A percentile compares a stretch with the other conserved stretches of the same genome.
Conservation (phyloP, 2,329 filamentous ascomycete genomes). For the Claviceps capensis region DNA sequence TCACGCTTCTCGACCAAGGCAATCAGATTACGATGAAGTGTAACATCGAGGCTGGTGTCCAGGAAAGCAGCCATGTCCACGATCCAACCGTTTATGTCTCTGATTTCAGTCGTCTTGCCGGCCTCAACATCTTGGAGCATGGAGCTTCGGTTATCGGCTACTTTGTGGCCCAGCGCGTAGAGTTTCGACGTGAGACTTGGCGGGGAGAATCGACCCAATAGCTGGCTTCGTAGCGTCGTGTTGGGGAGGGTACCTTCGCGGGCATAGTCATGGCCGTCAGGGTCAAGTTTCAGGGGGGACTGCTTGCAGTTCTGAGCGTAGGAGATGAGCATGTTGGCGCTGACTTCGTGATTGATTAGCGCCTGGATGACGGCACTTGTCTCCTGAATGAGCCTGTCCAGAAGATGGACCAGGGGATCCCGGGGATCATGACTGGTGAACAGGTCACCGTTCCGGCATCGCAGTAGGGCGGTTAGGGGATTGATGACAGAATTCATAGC, state of each 20-base stretch:
- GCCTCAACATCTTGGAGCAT: slow-evolving; percentile 47
- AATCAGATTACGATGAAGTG: slow-evolving; percentile 27
- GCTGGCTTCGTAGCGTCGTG: not conserved
- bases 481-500: slow-evolving; percentile 72
- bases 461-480: slow-evolving; percentile 66
- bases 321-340: slow-evolving; percentile 21
- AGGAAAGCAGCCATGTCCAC: slow-evolving; percentile 31
- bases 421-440: slow-evolving; percentile 29
- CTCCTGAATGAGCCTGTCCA: slow-evolving; percentile 60
- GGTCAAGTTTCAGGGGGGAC: not conserved
- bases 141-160: slow-evolving; percentile 41
- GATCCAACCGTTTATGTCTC: slow-evolving; percentile 47
- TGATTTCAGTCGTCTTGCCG: slow-evolving; percentile 39
- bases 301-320: not conserved
- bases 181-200: slow-evolving; percentile 30
- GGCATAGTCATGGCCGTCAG: not conserved
- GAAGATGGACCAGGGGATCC: slow-evolving; percentile 39
- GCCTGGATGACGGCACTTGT: slow-evolving; percentile 57
- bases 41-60: slow-evolving; percentile 18
- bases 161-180: slow-evolving; percentile 31
- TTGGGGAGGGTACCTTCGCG: not conserved
- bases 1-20: slow-evolving; percentile 26
- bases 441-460: slow-evolving; percentile 65
- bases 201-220: slow-evolving; percentile 25
- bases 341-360: slow-evolving; percentile 47